Evolutionary conservation across 495 filamentous ascomycete species (phyloP).

Genomic region (Daldinia caldariorum): DNA sequence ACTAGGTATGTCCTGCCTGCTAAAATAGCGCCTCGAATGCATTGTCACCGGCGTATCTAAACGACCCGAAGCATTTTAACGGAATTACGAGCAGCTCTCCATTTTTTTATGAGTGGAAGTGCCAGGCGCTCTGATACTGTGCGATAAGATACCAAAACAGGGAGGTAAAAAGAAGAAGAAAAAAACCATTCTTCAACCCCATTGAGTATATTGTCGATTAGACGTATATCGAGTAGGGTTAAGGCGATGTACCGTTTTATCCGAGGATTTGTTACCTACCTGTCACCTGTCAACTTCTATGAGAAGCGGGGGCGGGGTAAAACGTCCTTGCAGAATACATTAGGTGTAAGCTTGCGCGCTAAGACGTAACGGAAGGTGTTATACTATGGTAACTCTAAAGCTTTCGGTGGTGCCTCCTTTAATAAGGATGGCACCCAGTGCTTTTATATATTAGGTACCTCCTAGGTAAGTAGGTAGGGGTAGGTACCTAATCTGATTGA

Average conservation of each 20-base stretch:
- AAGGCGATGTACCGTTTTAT: slow-evolving; percentile 1
- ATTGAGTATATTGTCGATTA: slow-evolving; percentile 17
- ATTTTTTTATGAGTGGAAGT: slow-evolving; percentile 2
- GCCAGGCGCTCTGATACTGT: not conserved
- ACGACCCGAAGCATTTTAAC: not conserved
- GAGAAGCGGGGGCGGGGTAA: slow-evolving; percentile 24
- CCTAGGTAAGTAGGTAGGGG: too few species aligned
- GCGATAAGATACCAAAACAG: slow-evolving; percentile 27
- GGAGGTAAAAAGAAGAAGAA: not conserved
- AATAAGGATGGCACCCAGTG: not conserved
- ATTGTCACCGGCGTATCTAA: slow-evolving; percentile 1
- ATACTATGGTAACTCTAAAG: not conserved
- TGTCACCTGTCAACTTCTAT: not conserved
- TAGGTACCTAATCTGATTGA: too few species aligned
- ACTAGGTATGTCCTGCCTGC: not conserved
- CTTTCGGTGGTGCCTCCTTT: not conserved
- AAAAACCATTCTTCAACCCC: not conserved
- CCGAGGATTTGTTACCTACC: not conserved
- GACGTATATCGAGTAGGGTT: not conserved
- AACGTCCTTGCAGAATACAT: slow-evolving; percentile 13
- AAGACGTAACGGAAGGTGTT: slow-evolving; percentile 19
- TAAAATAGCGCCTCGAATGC: not conserved
- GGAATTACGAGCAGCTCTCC: not conserved
- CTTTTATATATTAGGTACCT: not conserved
- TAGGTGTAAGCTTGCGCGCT: not conserved